phyloP scores from a whole-genome alignment of 805 yeast species.

The Hanseniaspora meyeri region DNA sequence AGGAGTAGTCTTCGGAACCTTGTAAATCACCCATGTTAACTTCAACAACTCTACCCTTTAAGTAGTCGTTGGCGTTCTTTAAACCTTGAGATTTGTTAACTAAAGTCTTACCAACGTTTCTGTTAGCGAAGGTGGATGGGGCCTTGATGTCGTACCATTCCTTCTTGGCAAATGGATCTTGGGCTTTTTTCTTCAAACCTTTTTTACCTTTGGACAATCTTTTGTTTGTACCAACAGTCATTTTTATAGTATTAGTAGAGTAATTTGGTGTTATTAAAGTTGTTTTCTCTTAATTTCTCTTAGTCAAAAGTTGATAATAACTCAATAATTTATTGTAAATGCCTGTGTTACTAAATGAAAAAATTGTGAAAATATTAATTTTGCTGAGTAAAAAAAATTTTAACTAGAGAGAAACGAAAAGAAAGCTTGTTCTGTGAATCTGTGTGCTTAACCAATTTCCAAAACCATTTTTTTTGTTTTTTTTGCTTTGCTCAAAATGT shows the following conservation, averaged over 20 bases:
- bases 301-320: neutral
- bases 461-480: no score
- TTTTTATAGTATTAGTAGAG: slow-evolving; percentile 21
- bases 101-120: slow-evolving; percentile 96
- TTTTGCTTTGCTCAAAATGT: no score
- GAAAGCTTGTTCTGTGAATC: no score
- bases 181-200: slow-evolving; percentile 98
- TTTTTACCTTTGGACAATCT: slow-evolving; percentile 80
- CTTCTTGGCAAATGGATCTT: slow-evolving; percentile 98
- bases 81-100: slow-evolving; percentile 98
- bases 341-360: no score
- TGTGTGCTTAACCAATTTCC: no score
- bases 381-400: no score
- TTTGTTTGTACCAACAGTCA: slow-evolving; percentile 86
- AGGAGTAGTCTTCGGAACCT: slow-evolving; percentile 97
- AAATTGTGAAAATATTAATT: no score
- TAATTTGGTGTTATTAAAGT: neutral
- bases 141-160: slow-evolving; percentile 99
- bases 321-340: neutral
- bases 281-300: neutral
- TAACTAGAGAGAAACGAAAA: no score
- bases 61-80: slow-evolving; percentile 94
- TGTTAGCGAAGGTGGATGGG: slow-evolving; percentile 96
- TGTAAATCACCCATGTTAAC: slow-evolving; percentile 93
- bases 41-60: slow-evolving; percentile 95